Conservation (phyloP, 2,329 filamentous ascomycete genomes). For the Alternaria sp. region DNA sequence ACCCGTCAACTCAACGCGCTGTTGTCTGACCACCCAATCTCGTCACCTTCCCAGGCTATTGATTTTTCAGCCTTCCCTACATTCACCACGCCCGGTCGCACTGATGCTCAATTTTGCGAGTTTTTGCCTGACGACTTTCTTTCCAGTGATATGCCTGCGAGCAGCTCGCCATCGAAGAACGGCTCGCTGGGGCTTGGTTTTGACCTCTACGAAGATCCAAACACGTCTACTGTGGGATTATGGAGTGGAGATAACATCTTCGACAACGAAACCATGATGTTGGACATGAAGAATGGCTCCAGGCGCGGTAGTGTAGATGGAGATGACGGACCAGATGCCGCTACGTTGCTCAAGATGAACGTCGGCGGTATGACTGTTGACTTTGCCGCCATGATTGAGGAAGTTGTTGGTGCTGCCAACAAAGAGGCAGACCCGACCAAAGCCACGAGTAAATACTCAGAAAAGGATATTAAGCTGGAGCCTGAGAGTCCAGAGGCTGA, state of each 20-base stretch:
- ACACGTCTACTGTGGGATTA: constrained; percentile 43
- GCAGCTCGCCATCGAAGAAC: constrained; percentile 46
- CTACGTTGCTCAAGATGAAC: constrained; percentile 36
- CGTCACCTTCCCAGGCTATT: constrained; percentile 42
- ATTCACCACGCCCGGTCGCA: constrained; percentile 42
- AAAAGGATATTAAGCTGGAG: constrained; percentile 8
- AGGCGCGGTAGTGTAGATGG: constrained; percentile 15
- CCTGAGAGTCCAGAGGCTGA: constrained; percentile 18
- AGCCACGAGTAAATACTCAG: not conserved
- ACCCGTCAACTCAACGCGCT: constrained; percentile 71
- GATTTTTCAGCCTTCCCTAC: constrained; percentile 49
- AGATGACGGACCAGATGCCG: constrained; percentile 19
- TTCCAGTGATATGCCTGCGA: constrained; percentile 48
- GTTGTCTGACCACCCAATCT: constrained; percentile 54
- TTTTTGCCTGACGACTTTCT: constrained; percentile 45
- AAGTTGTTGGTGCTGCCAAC: constrained; percentile 38
- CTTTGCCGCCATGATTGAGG: constrained; percentile 50
- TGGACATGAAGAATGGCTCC: constrained; percentile 23
- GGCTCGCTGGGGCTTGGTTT: constrained; percentile 39
- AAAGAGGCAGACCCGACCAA: constrained; percentile 21
- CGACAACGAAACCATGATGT: constrained; percentile 39
- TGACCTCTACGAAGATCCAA: constrained; percentile 50
- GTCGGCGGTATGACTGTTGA: constrained; percentile 44
- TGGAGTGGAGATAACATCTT: constrained; percentile 49
- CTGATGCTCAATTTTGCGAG: constrained; percentile 37